Percentiles rank a stretch among this genome's conserved stretches.
Evolutionary conservation across 805 yeast species (phyloP).

Genomic region (Brettanomyces naardenensis): DNA sequence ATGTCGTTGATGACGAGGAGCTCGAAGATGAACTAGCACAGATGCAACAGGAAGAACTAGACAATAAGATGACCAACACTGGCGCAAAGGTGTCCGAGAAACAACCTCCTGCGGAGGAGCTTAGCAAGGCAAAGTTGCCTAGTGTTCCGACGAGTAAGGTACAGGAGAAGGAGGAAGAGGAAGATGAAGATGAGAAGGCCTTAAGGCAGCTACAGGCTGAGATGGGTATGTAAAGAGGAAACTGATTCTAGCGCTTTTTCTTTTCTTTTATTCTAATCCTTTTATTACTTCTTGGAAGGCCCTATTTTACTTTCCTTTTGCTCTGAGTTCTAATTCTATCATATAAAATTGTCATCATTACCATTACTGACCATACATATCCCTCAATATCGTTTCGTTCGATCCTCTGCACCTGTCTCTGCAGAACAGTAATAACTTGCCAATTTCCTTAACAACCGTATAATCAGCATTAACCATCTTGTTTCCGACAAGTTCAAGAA

Average conservation of each 20-base stretch:
- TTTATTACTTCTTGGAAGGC: too few species aligned
- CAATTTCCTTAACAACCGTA: conserved; percentile 51
- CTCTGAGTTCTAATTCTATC: too few species aligned
- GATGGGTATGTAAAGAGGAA: conserved; percentile 65
- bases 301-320: too few species aligned
- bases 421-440: conserved; percentile 45
- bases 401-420: conserved; percentile 46
- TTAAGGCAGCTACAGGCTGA: conserved; percentile 75
- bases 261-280: too few species aligned
- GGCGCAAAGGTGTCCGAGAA: conserved; percentile 15
- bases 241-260: too few species aligned
- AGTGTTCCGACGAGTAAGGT: conserved; percentile 38
- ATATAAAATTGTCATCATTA: too few species aligned
- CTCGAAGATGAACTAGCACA: conserved; percentile 88
- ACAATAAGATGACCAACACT: conserved; percentile 44
- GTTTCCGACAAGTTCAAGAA: conserved; percentile 38
- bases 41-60: conserved; percentile 77
- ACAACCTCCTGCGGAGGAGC: background rate
- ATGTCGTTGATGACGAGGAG: conserved; percentile 77
- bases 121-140: conserved; percentile 31
- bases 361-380: conserved; percentile 39
- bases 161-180: conserved; percentile 39
- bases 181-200: conserved; percentile 80
- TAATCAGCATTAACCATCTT: conserved; percentile 36
- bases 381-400: conserved; percentile 35